Percentiles rank a stretch among this genome's conserved stretches.
phyloP scores from a whole-genome alignment of 2,329 filamentous ascomycete genomes.

The Fusarium transvaalense region DNA sequence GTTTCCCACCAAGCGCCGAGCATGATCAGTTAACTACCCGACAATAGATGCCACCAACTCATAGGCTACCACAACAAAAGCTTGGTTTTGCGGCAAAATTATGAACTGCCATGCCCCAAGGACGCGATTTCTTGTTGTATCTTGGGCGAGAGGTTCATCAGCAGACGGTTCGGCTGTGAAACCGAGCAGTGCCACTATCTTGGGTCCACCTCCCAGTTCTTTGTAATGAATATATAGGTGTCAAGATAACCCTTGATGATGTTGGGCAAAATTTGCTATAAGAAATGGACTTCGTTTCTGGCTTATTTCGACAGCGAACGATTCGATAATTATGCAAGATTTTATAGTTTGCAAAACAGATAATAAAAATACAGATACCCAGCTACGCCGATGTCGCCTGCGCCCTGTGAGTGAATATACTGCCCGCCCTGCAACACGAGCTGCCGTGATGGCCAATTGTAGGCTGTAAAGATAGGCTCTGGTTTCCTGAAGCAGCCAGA shows the following conservation, averaged over 20 bases:
- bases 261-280: conserved; percentile 25
- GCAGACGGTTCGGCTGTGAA: background rate
- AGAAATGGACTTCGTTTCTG: conserved; percentile 20
- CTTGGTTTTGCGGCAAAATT: conserved; percentile 4
- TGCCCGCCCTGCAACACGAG: conserved; percentile 22
- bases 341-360: conserved; percentile 34
- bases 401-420: conserved; percentile 26
- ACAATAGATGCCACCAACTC: conserved; percentile 3
- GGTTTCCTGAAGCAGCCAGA: conserved; percentile 31
- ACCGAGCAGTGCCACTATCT: conserved; percentile 3
- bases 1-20: conserved; percentile 7
- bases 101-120: conserved; percentile 1
- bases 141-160: conserved; percentile 5
- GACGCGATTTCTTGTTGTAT: conserved; percentile 1
- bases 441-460: conserved; percentile 12
- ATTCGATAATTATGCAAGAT: conserved; percentile 40
- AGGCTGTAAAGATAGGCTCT: conserved; percentile 18
- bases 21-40: background rate
- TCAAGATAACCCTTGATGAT: conserved; percentile 13
- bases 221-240: conserved; percentile 15
- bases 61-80: conserved; percentile 8
- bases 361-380: conserved; percentile 46
- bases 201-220: conserved; percentile 2
- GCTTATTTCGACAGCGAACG: conserved; percentile 26
- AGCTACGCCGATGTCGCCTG: conserved; percentile 2